These are phyloP conservation scores for Trifolium dubium DNA, from an alignment of 306 rosid genomes.

Conservation along the genomic window DNA sequence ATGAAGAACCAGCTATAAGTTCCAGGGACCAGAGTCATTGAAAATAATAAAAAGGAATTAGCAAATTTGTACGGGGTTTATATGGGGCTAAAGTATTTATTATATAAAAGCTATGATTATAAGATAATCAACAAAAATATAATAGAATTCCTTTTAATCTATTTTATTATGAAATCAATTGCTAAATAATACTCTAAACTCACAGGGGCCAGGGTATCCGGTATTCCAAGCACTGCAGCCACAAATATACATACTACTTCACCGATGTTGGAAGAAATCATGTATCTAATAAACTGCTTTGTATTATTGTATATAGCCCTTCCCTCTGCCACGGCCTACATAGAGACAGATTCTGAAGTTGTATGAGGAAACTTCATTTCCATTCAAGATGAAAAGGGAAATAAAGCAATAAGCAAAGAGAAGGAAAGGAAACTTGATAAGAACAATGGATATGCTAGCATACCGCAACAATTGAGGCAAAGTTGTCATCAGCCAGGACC, in stretches of 20 bases:
- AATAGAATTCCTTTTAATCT: constrained; percentile 26
- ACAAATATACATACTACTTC: constrained; percentile 99
- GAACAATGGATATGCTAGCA: constrained; percentile 42
- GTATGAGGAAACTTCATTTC: constrained; percentile 26
- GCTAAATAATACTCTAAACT: constrained; percentile 49
- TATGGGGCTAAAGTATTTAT: constrained; percentile 23
- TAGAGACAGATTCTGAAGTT: constrained; percentile 42
- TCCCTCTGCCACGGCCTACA: constrained; percentile 98
- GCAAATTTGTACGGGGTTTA: constrained; percentile 12
- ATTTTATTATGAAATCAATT: constrained; percentile 30
- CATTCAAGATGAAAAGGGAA: constrained; percentile 12
- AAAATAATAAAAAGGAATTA: constrained; percentile 13
- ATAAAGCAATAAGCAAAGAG: constrained; percentile 2
- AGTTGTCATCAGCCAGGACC: constrained; percentile 98
- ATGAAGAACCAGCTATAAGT: constrained; percentile 10
- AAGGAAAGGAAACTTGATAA: constrained; percentile 24
- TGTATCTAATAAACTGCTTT: constrained; percentile 96
- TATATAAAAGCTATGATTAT: constrained; percentile 19
- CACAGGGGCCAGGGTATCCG: constrained; percentile 98
- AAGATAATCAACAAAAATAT: neutral
- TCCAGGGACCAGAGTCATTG: constrained; percentile 24
- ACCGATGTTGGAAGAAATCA: constrained; percentile 98
- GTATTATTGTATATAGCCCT: constrained; percentile 97
- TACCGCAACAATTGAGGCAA: constrained; percentile 97
- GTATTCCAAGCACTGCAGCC: constrained; percentile 99